phyloP scores from a whole-genome alignment of 306 rosid species.

The Fagus sylvatica region DNA sequence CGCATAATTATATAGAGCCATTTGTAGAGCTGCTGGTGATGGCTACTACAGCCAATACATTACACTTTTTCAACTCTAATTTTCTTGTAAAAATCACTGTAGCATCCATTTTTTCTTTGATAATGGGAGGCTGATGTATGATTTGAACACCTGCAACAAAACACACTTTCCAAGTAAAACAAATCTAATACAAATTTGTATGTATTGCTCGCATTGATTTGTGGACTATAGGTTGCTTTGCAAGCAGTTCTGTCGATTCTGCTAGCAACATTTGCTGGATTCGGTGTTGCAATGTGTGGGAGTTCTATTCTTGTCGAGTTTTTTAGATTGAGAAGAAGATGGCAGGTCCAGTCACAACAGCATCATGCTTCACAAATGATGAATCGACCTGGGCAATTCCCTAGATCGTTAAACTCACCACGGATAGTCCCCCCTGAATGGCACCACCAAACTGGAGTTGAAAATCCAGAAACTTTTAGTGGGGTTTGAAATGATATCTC shows the following conservation, averaged over 20 bases:
- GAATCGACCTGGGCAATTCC: constrained; percentile 29
- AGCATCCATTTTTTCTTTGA: constrained; percentile 8
- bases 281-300: constrained; percentile 89
- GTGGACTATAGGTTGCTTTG: constrained; percentile 58
- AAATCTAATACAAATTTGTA: constrained; percentile 5
- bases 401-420: constrained; percentile 32
- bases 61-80: background rate
- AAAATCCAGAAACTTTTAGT: constrained; percentile 30
- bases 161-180: constrained; percentile 7
- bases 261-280: constrained; percentile 89
- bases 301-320: constrained; percentile 69
- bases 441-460: constrained; percentile 24
- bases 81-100: background rate
- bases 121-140: background rate
- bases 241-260: constrained; percentile 80
- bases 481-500: constrained; percentile 28
- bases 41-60: background rate
- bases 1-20: background rate
- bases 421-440: constrained; percentile 16
- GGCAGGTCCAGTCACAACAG: constrained; percentile 44
- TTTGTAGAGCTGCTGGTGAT: background rate
- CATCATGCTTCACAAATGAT: constrained; percentile 29
- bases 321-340: constrained; percentile 59
- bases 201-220: background rate
- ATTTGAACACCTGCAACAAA: background rate